Conservation (phyloP, 2,329 filamentous ascomycete species). For the Verticillium nonalfalfae region DNA sequence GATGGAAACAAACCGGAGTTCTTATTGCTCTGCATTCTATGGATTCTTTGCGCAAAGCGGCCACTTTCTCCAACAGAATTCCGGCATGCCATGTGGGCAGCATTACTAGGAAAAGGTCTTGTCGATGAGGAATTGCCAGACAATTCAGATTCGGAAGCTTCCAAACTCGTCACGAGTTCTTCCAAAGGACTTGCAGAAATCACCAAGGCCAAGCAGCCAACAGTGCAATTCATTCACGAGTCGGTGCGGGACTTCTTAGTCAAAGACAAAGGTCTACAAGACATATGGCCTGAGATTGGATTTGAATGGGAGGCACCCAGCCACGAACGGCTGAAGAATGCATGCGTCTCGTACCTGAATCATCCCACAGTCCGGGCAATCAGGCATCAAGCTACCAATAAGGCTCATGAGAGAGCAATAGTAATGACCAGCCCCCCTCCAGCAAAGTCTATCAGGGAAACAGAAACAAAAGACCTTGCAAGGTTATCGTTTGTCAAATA, state of each 20-base stretch:
- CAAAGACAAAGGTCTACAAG: constrained; percentile 20
- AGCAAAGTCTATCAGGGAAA: background rate
- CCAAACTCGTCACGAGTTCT: constrained; percentile 23
- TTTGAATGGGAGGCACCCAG: constrained; percentile 23
- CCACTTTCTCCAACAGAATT: constrained; percentile 29
- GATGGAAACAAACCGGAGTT: constrained; percentile 28
- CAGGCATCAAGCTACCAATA: background rate
- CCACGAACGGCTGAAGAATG: constrained; percentile 22
- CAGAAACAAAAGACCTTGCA: background rate
- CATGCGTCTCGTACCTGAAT: constrained; percentile 24
- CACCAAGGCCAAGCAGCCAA: constrained; percentile 13
- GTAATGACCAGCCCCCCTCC: too few species aligned
- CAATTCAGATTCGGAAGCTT: constrained; percentile 16
- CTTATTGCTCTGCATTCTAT: constrained; percentile 31
- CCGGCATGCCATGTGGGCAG: constrained; percentile 18
- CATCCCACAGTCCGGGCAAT: constrained; percentile 4
- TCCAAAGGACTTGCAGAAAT: constrained; percentile 40
- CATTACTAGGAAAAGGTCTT: constrained; percentile 15
- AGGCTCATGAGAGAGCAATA: rapidly evolving
- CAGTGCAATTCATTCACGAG: constrained; percentile 45
- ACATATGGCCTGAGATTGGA: constrained; percentile 19
- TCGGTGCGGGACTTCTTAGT: constrained; percentile 41
- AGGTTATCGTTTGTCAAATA: constrained; percentile 40
- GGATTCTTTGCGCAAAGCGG: constrained; percentile 32
- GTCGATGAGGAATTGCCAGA: constrained; percentile 3